Percentiles rank a stretch among this genome's conserved stretches.
Conservation (phyloP, 768 basidiomycete species). For the Tricholomella constricta region DNA sequence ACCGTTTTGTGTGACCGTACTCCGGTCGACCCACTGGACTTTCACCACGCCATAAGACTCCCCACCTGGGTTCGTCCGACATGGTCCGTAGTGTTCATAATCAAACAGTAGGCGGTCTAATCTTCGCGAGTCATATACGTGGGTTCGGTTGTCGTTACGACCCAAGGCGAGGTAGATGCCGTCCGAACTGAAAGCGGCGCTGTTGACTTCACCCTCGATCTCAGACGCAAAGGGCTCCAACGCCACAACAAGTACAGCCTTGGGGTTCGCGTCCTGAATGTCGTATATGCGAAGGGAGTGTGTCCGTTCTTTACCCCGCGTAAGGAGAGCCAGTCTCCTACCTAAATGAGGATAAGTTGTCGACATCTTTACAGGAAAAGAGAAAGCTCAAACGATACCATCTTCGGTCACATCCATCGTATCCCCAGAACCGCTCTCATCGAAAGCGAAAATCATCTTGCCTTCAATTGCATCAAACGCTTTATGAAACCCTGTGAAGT, state of each 20-base stretch:
- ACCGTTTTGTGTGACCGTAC: constrained; percentile 37
- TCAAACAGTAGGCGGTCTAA: constrained; percentile 46
- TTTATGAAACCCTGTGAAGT: constrained; percentile 46
- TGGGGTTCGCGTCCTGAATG: constrained; percentile 33
- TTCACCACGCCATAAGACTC: constrained; percentile 52
- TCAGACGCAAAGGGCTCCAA: constrained; percentile 37
- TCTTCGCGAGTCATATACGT: constrained; percentile 66
- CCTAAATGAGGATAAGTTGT: constrained; percentile 24
- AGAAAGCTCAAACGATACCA: constrained; percentile 34
- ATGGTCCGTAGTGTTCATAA: constrained; percentile 45
- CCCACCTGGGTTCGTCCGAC: constrained; percentile 31
- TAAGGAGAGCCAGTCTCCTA: constrained; percentile 33
- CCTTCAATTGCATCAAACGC: constrained; percentile 45
- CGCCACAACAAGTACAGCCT: constrained; percentile 28
- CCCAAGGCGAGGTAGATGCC: constrained; percentile 60
- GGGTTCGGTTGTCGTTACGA: constrained; percentile 56
- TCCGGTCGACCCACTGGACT: constrained; percentile 53
- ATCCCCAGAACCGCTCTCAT: constrained; percentile 56
- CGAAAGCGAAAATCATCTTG: constrained; percentile 34
- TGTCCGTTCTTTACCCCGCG: constrained; percentile 24
- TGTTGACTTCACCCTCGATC: constrained; percentile 47
- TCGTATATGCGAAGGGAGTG: constrained; percentile 57
- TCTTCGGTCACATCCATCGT: constrained; percentile 44
- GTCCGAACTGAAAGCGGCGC: constrained; percentile 59
- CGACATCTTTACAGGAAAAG: neutral